A percentile compares a stretch with the other conserved stretches of the same genome.
Evolutionary conservation across 116 monocot species (phyloP).

Genomic region (Zostera marina): DNA sequence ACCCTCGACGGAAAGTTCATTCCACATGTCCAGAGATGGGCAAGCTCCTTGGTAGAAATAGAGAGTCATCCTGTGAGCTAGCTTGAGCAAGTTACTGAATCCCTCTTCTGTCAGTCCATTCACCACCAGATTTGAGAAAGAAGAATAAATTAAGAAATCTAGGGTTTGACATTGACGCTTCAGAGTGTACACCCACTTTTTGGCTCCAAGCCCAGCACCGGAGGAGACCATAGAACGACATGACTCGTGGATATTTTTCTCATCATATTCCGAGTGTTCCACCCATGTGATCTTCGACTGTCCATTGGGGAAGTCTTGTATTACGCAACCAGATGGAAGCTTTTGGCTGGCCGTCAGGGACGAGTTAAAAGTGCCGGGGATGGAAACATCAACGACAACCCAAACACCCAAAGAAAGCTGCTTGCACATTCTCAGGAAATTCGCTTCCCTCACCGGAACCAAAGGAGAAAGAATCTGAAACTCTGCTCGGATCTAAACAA

Average conservation of each 20-base stretch:
- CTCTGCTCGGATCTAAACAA: slow-evolving; percentile 95
- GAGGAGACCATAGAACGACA: slow-evolving; percentile 64
- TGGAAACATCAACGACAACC: slow-evolving; percentile 87
- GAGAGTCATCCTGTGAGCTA: slow-evolving; percentile 75
- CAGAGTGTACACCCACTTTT: slow-evolving; percentile 55
- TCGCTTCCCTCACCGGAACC: slow-evolving; percentile 63
- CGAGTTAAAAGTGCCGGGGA: slow-evolving; percentile 43
- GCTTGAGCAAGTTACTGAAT: slow-evolving; percentile 73
- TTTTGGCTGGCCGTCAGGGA: slow-evolving; percentile 37
- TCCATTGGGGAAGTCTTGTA: slow-evolving; percentile 91
- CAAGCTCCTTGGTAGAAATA: slow-evolving; percentile 87
- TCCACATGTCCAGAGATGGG: too few relatives aligned
- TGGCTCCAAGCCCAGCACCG: slow-evolving; percentile 62
- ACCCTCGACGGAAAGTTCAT: slow-evolving; percentile 63
- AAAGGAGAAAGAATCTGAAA: slow-evolving; percentile 85
- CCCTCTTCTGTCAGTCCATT: slow-evolving; percentile 49
- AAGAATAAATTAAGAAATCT: not conserved
- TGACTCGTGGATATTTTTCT: slow-evolving; percentile 55
- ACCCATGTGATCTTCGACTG: slow-evolving; percentile 99
- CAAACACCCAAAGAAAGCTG: slow-evolving; percentile 73
- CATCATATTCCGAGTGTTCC: slow-evolving; percentile 91
- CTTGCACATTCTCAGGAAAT: slow-evolving; percentile 86
- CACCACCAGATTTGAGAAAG: too few relatives aligned
- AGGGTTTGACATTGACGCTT: slow-evolving; percentile 62
- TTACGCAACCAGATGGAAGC: slow-evolving; percentile 86